Percentiles rank a stretch among this genome's conserved stretches.
Conservation (phyloP, 371 early-diverging fungal species). For the Basidiobolus meristosporus region DNA sequence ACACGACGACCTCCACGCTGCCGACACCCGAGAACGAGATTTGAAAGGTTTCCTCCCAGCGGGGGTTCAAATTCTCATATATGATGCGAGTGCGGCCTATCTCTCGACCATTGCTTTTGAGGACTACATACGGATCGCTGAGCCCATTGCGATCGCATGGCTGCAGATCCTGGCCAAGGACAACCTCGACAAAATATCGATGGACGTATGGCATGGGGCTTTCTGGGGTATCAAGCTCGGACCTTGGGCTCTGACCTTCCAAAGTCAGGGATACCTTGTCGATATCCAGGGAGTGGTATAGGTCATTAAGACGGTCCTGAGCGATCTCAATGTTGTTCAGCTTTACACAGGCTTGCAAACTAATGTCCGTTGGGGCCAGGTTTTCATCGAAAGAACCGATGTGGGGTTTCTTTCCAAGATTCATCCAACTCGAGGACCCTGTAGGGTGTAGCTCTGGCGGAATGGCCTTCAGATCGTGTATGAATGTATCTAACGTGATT, state of each 20-base stretch:
- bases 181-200: slow-evolving; percentile 19
- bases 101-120: slow-evolving; percentile 27
- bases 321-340: slow-evolving; percentile 49
- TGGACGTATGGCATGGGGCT: neutral
- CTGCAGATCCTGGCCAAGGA: slow-evolving; percentile 25
- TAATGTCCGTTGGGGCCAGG: neutral
- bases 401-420: too few species aligned
- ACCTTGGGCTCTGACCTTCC: neutral
- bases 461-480: slow-evolving; percentile 8
- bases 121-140: slow-evolving; percentile 56
- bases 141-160: slow-evolving; percentile 28
- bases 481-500: slow-evolving; percentile 16
- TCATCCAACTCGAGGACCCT: too few species aligned
- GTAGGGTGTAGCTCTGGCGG: slow-evolving; percentile 7
- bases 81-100: slow-evolving; percentile 40
- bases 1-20: slow-evolving; percentile 43
- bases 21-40: slow-evolving; percentile 34
- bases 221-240: neutral
- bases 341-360: slow-evolving; percentile 26
- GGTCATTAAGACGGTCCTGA: slow-evolving; percentile 27
- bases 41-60: slow-evolving; percentile 85
- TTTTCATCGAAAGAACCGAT: neutral
- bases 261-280: slow-evolving; percentile 17
- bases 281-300: slow-evolving; percentile 42
- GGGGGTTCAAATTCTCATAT: slow-evolving; percentile 56